Base-by-base conservation (phyloP, 441 rosid genomes). In the Mallotus japonicus region DNA sequence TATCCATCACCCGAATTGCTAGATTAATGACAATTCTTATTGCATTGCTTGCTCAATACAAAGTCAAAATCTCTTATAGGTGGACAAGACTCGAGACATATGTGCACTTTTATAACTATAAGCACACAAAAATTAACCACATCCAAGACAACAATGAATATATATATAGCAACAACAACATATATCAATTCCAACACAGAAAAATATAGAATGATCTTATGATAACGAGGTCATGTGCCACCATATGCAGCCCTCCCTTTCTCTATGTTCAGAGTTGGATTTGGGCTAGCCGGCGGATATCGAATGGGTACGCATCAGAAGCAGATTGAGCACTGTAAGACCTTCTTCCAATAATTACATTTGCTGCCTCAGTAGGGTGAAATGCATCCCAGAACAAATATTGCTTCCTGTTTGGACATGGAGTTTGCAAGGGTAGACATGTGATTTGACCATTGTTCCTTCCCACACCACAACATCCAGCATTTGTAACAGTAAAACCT, bases 371-470 rank as follows among this genome's bases (percentile, higher is more conserved):
- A 6, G 90, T 54, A 7, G 97, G 98, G 74, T 94, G 97, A 73
- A 86, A 94, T 1, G 97, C 91, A 46, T 94, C 99, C 97, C 98
- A 91, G 75, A 93, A 93, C 83, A 88, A 67, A 64, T 87, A 85
- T 62, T 88, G 85, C 8, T 65, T 77, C 69, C 98, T 82, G 62
- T 89, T 87, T 50, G 42, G 74, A 80, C 98, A 93, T 42, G 97
- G 97, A 40, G 83, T 83, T 79, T 91, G 97, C 19, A 65, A 34
- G 5, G 98, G 97, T 37, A 93, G 81, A 69, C 98, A 93, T 22
- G 97, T 93, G 15, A 91, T 87, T 73, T 89, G 95, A 22, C 98
- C 98, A 61, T 93, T 93, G 86, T 93, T 93, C 77, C 95, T 87
- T 50, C 98, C 98, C 5, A 93, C 92, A 0, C 98, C 98, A 66